Evolutionary conservation across 2,329 filamentous ascomycete genomes (phyloP), one percentile per base, ranked within the genome.

Genomic region (Apiospora marii): DNA sequence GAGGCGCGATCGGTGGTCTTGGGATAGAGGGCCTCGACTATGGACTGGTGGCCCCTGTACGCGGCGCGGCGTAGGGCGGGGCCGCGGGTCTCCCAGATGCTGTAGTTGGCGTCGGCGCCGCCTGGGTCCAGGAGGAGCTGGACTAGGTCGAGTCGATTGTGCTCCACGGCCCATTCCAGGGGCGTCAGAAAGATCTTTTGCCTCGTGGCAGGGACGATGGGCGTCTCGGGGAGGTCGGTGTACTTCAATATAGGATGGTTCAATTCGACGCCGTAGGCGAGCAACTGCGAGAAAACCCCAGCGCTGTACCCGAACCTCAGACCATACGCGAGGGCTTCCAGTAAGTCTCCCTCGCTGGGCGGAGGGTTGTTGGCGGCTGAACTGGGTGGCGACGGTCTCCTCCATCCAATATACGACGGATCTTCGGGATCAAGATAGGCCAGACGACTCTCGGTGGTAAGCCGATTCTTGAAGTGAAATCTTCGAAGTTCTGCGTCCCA

Each of bases 111-210:
- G 48, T 71, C 61, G 43, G 70, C 70, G 48, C 70, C 70, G 13
- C 30, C 64, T 5, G 37, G 3, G 24, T 37, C 58, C 10, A 71
- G 41, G 30, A 71, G 58, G 13, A 68, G 70, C 19, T 34, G n/a
- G 64, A 71, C 70, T 12, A 71, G 70, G 24, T 71, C 61, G n/a
- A 34, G 27, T 14, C 64, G 30, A n/a, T 44, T n/a, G 19, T 68
- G 43, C 41, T 71, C 64, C 30, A 64, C 48, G 24, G 64, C 70
- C 70, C 70, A 71, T 48, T 71, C 70, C 13, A 71, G 24, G 49
- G 70, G 70, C 27, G 48, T 68, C 4, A 71, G 24, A 5, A 2
- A 14, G 24, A 48, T 49, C n/a, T 27, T 19, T 4, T 7, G 3
- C 6, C 0, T 3, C 44, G 14, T 3, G 24, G 16, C 19, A 0